Evolutionary conservation across 2,329 filamentous ascomycete species (phyloP).

Genomic region (Ophiocordyceps robertsii): DNA sequence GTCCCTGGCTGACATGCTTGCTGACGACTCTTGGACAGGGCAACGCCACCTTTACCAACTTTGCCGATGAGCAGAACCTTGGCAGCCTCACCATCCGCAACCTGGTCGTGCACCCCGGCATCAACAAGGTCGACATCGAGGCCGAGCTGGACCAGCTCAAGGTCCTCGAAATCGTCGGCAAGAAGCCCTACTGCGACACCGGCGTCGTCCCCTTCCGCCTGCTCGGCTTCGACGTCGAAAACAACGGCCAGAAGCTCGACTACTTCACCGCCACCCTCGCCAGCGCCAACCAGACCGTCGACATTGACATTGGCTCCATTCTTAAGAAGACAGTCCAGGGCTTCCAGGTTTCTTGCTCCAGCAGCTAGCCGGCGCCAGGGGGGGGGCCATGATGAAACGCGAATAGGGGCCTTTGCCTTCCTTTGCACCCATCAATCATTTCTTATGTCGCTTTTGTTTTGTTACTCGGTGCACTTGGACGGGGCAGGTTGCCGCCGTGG

Average conservation of each 20-base stretch:
- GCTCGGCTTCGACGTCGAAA: constrained; percentile 35
- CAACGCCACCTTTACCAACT: constrained; percentile 48
- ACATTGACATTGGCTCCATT: constrained; percentile 35
- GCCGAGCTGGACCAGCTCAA: constrained; percentile 36
- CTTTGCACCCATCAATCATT: too few relatives aligned
- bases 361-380: not conserved
- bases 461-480: too few relatives aligned
- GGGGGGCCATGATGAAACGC: not conserved
- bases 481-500: too few relatives aligned
- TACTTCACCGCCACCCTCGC: constrained; percentile 45
- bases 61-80: constrained; percentile 34
- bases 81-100: constrained; percentile 45
- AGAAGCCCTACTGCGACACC: constrained; percentile 36
- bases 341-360: constrained; percentile 14
- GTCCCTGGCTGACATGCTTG: not conserved
- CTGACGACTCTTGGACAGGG: constrained; percentile 26
- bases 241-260: constrained; percentile 34
- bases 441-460: too few relatives aligned
- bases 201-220: constrained; percentile 42
- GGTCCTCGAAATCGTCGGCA: constrained; percentile 26
- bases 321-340: constrained; percentile 18
- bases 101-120: constrained; percentile 43
- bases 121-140: constrained; percentile 41
- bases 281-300: constrained; percentile 34
- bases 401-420: too few relatives aligned